A percentile compares a stretch with the other conserved stretches of the same genome.
phyloP scores from a whole-genome alignment of 768 basidiomycete genomes.

The Termitomyces sp. region DNA sequence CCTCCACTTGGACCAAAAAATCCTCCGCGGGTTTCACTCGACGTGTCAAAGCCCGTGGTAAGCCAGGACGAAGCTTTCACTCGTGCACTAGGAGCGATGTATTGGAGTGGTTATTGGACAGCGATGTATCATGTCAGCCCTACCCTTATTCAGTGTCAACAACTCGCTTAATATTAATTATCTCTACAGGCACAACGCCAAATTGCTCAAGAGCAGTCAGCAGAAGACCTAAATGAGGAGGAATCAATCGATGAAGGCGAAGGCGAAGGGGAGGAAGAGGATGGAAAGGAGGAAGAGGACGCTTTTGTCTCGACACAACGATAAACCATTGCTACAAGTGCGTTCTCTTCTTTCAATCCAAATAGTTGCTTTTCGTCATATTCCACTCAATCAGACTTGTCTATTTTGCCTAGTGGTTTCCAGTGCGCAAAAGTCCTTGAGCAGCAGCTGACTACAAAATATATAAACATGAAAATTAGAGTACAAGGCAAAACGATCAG shows the following conservation, averaged over 20 bases:
- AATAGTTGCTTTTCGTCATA: not conserved
- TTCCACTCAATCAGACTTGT: not conserved
- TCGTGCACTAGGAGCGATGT: conserved; percentile 73
- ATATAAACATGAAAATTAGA: not conserved
- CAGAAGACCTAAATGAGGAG: conserved; percentile 16
- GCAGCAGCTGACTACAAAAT: not conserved
- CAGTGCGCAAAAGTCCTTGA: not conserved
- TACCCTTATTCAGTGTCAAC: not conserved
- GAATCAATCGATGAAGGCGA: conserved; percentile 4
- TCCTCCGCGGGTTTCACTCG: conserved; percentile 24
- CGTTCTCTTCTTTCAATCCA: not conserved
- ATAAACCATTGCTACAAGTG: conserved; percentile 15
- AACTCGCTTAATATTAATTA: not conserved
- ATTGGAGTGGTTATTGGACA: conserved; percentile 87
- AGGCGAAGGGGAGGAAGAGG: conserved; percentile 20
- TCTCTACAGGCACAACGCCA: conserved; percentile 28
- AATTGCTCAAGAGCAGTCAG: conserved; percentile 13
- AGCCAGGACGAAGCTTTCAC: conserved; percentile 73
- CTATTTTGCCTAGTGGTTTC: not conserved
- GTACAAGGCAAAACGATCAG: conserved; percentile 25
- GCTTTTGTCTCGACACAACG: conserved; percentile 36
- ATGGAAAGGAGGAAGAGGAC: conserved; percentile 23
- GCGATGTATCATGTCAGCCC: conserved; percentile 72
- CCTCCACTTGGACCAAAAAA: conserved; percentile 17
- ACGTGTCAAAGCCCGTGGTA: conserved; percentile 33